phyloP scores from a whole-genome alignment of 306 rosid species.

The Vigna unguiculata region DNA sequence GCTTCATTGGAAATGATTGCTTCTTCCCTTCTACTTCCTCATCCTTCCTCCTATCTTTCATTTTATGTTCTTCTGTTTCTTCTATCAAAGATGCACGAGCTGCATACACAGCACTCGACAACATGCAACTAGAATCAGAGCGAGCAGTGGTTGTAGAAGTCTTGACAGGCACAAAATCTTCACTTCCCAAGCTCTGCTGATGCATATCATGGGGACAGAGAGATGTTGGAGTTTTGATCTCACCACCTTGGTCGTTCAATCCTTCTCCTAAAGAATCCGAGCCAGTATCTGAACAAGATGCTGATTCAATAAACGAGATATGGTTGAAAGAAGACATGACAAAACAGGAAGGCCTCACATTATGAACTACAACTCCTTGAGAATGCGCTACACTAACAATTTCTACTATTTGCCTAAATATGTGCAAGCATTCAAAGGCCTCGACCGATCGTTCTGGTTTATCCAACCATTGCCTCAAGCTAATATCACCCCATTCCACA shows the following conservation, averaged over 20 bases:
- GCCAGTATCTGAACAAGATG: constrained; percentile 93
- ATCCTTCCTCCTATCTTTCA: constrained; percentile 62
- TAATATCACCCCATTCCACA: constrained; percentile 79
- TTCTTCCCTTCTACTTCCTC: constrained; percentile 76
- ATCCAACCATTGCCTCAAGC: constrained; percentile 97
- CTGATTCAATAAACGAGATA: constrained; percentile 91
- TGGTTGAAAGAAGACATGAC: constrained; percentile 93
- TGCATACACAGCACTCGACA: constrained; percentile 73
- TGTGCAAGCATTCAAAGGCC: constrained; percentile 77
- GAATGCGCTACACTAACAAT: constrained; percentile 80
- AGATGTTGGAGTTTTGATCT: constrained; percentile 58
- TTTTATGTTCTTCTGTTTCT: constrained; percentile 69
- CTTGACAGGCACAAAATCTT: constrained; percentile 55
- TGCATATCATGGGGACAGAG: constrained; percentile 51
- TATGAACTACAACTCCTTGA: constrained; percentile 92
- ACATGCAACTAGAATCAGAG: constrained; percentile 86
- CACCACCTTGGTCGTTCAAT: constrained; percentile 54
- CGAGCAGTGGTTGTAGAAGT: constrained; percentile 60
- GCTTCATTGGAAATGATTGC: constrained; percentile 94
- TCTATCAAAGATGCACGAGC: constrained; percentile 71
- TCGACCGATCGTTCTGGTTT: constrained; percentile 75
- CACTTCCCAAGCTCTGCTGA: constrained; percentile 65
- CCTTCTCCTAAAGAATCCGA: constrained; percentile 83
- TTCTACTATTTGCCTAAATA: constrained; percentile 89
- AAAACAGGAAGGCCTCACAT: constrained; percentile 96